These are phyloP conservation scores for Selenicereus undatus DNA, from an alignment of 148 eudicot species.

Conservation along the genomic window DNA sequence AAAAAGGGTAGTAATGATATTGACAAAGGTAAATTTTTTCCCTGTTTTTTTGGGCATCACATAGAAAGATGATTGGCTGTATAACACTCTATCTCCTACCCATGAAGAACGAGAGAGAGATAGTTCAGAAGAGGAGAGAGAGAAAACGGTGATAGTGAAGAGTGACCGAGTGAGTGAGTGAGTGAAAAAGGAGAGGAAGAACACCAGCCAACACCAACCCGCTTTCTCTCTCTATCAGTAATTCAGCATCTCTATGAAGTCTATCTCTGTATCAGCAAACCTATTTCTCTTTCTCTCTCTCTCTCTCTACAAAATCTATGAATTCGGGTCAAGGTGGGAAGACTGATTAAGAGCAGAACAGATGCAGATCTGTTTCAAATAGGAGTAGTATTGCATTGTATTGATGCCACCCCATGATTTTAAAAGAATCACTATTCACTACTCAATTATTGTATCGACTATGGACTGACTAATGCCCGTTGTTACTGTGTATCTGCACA, in stretches of 20 bases:
- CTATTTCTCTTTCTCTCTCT: neutral
- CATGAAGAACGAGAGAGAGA: neutral
- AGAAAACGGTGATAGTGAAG: neutral
- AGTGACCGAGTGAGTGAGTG: neutral
- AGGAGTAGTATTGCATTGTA: neutral
- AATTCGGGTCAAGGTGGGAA: slow-evolving; percentile 9
- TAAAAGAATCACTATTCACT: neutral
- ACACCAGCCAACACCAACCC: slow-evolving; percentile 10
- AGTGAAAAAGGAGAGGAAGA: neutral
- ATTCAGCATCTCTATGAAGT: neutral
- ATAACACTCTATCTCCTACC: neutral
- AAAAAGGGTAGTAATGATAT: slow-evolving; percentile 27
- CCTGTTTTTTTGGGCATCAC: no score
- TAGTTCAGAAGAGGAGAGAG: neutral
- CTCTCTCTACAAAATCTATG: neutral
- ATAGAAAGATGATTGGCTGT: no score
- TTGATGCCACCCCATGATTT: neutral
- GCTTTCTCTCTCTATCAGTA: slow-evolving; percentile 7
- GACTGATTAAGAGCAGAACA: neutral
- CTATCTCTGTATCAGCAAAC: neutral
- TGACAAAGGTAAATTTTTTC: slow-evolving; percentile 11
- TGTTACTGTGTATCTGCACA: neutral
- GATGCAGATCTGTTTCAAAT: neutral
- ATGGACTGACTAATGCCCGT: no score
- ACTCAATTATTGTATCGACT: neutral